Evolutionary conservation across 1,284 basidiomycete genomes (phyloP), one percentile per base, ranked within the genome.

Genomic region (Ceratobasidium sp.): DNA sequence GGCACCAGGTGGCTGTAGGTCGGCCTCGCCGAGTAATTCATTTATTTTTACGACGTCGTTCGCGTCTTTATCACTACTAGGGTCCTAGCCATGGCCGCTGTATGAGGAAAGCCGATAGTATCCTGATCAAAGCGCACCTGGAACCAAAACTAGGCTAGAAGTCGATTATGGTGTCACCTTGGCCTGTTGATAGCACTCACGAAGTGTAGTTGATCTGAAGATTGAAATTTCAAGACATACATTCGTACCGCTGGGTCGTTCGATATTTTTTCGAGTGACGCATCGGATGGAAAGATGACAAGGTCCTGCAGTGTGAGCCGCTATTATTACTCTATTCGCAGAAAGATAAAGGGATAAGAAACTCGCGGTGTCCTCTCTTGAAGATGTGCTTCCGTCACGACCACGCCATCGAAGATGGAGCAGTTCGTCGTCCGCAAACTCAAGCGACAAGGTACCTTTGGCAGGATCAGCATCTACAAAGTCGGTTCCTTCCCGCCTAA

Each of bases 381-480:
- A 83, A 1, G 86, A 88, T 23, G 38, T 49, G 21, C 46, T 59
- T 21, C 67, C 67, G 21, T 82, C 81, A 76, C 91, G 83, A 77
- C 91, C 87, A 81, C 87, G 90, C 91, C 91, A 92, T 60, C 86
- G 82, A 76, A 92, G 91, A 78, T 90, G 91, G 75, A 92, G 78
- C 53, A 92, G 81, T 3, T 86, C 89, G 76, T 93, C 92, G 0
- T 92, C 91, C 48, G 84, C 86, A 72, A 85, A 87, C 46, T 85
- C 83, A 60, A 93, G 81, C 16, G 87, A 79, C 75, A 93, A 83
- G 12, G 89, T 87, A 71, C 91, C 92, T 79, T 92, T 93, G 12
- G 84, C 85, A 0, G 87, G 83, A 64, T 82, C 82, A 0, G 90
- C 83, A 69, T 91, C 90, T 18, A 93, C 85, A 62, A 83, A 84